These are phyloP conservation scores for Kazachstania sp. DNA, from an alignment of 1,139 yeast genomes.

Conservation along the genomic window DNA sequence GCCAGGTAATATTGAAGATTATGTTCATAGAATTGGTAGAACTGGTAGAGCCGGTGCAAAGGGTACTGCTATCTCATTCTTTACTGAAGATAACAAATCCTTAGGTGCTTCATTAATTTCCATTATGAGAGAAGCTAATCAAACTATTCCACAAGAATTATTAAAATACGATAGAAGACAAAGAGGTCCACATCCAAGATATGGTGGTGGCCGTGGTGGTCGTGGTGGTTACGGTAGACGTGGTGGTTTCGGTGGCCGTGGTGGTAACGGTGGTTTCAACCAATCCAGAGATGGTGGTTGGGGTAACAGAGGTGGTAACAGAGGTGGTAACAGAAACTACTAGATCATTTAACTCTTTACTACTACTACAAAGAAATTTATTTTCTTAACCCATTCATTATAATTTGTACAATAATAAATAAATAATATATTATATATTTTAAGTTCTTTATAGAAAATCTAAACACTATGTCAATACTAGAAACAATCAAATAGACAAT, in stretches of 20 bases:
- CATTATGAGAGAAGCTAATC: constrained; percentile 93
- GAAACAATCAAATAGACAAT: no score
- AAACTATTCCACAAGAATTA: constrained; percentile 65
- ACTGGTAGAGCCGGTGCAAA: constrained; percentile 97
- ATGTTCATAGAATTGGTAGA: constrained; percentile 75
- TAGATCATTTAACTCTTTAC: neutral
- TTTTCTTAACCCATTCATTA: neutral
- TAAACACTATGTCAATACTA: no score
- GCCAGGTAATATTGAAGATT: constrained; percentile 97
- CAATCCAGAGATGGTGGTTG: constrained; percentile 28
- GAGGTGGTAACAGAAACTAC: constrained; percentile 10
- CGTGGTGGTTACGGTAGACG: constrained; percentile 43
- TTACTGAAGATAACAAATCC: constrained; percentile 79
- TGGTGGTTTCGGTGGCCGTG: constrained; percentile 34
- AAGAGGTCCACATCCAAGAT: constrained; percentile 38
- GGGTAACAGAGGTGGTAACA: constrained; percentile 13
- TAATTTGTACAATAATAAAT: neutral
- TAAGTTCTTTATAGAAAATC: no score
- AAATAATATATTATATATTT: neutral
- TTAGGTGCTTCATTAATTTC: constrained; percentile 87
- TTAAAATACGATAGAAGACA: constrained; percentile 37
- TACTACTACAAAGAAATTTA: neutral
- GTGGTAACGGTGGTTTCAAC: constrained; percentile 24
- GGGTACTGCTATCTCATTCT: constrained; percentile 93
- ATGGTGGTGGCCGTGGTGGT: constrained; percentile 51